phyloP scores from a whole-genome alignment of 495 filamentous ascomycete genomes.

The Astrothelium subdiscretum region DNA sequence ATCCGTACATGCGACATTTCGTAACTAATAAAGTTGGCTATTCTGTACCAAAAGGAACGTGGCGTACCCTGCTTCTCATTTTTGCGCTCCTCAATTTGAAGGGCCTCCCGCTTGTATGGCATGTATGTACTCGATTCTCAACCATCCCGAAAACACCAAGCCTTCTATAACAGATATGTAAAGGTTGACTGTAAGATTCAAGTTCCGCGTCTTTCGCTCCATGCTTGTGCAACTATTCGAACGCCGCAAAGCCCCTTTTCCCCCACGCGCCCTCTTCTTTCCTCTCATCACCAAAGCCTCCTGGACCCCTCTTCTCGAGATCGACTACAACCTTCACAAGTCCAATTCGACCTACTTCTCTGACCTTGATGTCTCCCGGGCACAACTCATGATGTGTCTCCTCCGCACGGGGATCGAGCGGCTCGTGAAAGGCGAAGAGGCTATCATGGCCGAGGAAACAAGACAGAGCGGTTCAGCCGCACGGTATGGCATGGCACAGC shows the following conservation, averaged over 20 bases:
- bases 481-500: not conserved
- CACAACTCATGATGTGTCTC: conserved; percentile 47
- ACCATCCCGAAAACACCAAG: not conserved
- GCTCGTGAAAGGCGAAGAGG: conserved; percentile 22
- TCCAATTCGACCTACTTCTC: conserved; percentile 66
- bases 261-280: conserved; percentile 45
- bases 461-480: not conserved
- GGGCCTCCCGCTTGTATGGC: conserved; percentile 65
- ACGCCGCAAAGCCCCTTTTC: not conserved
- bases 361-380: conserved; percentile 59
- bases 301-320: conserved; percentile 52
- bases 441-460: conserved; percentile 9
- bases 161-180: not conserved
- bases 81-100: conserved; percentile 55
- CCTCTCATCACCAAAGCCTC: conserved; percentile 46
- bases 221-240: conserved; percentile 44
- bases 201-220: conserved; percentile 54
- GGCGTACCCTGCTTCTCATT: conserved; percentile 42
- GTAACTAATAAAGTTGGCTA: not conserved
- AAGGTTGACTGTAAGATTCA: not conserved
- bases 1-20: not conserved
- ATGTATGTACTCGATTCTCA: conserved; percentile 39
- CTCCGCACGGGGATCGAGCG: conserved; percentile 44
- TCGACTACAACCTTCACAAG: conserved; percentile 78
- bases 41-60: conserved; percentile 24